These are phyloP conservation scores for Colletotrichum melonis DNA, from an alignment of 2,329 filamentous ascomycete species.

Conservation along the genomic window DNA sequence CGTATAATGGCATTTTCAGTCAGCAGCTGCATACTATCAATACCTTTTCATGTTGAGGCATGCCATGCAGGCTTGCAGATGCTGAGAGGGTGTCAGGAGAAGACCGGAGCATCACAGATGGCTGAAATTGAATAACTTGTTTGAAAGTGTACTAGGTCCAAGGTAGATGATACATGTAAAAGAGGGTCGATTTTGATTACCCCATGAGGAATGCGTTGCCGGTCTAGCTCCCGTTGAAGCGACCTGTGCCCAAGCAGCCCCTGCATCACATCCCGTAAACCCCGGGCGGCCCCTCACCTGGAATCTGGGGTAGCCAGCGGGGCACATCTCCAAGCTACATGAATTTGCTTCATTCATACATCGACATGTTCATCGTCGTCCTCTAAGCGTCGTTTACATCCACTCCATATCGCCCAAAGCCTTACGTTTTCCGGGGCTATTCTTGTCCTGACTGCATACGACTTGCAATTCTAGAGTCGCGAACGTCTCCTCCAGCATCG, in stretches of 20 bases:
- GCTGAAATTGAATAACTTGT: not conserved
- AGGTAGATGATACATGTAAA: no score
- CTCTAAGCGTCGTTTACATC: no score
- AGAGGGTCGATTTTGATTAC: not conserved
- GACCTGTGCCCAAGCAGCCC: not conserved
- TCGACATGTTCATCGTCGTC: not conserved
- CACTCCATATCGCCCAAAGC: no score
- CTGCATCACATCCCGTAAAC: not conserved
- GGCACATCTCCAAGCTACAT: not conserved
- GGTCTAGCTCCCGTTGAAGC: not conserved
- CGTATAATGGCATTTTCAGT: not conserved
- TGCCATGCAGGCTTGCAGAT: no score
- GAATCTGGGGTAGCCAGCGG: not conserved
- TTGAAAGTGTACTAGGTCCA: not conserved
- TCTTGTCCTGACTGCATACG: no score
- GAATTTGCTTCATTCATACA: not conserved
- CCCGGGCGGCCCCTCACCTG: not conserved
- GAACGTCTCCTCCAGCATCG: no score
- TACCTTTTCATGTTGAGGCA: not conserved
- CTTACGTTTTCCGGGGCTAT: no score
- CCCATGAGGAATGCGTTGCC: not conserved
- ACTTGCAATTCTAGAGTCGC: no score
- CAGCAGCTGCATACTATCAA: not conserved
- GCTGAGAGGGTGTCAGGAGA: not conserved
- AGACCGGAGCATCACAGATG: not conserved